Percentiles rank a stretch among this genome's conserved stretches.
These are phyloP conservation scores for Lathyrus sativus DNA, from an alignment of 306 rosid genomes.

Conservation along the genomic window DNA sequence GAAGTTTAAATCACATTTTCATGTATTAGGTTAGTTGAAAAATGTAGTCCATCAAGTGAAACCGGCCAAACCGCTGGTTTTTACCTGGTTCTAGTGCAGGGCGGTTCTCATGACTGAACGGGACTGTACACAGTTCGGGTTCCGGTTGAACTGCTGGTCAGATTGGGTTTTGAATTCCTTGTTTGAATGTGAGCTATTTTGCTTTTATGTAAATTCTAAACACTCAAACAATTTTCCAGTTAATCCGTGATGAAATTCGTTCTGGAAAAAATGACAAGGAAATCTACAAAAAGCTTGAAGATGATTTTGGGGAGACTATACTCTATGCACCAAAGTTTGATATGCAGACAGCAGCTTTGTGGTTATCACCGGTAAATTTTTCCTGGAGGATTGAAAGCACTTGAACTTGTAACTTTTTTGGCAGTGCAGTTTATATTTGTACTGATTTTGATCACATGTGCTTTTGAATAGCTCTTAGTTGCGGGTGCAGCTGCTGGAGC, in stretches of 20 bases:
- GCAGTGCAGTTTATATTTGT: constrained; percentile 2
- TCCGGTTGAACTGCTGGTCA: neutral
- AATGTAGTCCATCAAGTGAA: neutral
- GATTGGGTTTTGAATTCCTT: neutral
- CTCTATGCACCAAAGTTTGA: constrained; percentile 89
- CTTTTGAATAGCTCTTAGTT: constrained; percentile 41
- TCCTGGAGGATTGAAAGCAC: constrained; percentile 23
- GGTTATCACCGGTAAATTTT: constrained; percentile 76
- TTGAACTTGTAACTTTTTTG: constrained; percentile 25
- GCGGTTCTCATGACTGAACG: neutral
- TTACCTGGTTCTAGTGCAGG: neutral
- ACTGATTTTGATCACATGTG: constrained; percentile 38
- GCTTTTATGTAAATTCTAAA: constrained; percentile 22
- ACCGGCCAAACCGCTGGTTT: neutral
- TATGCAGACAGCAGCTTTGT: constrained; percentile 89
- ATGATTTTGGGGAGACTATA: constrained; percentile 79
- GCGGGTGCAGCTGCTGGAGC: constrained; percentile 65
- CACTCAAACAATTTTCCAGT: constrained; percentile 49
- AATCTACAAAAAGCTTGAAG: constrained; percentile 78
- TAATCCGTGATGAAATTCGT: constrained; percentile 87
- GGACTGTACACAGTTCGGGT: neutral
- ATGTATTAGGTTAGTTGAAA: neutral
- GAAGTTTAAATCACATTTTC: neutral
- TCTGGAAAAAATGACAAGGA: constrained; percentile 79
- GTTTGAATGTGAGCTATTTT: constrained; percentile 13